Conservation (phyloP, 805 yeast genomes). For the Schwanniomyces polymorphus region DNA sequence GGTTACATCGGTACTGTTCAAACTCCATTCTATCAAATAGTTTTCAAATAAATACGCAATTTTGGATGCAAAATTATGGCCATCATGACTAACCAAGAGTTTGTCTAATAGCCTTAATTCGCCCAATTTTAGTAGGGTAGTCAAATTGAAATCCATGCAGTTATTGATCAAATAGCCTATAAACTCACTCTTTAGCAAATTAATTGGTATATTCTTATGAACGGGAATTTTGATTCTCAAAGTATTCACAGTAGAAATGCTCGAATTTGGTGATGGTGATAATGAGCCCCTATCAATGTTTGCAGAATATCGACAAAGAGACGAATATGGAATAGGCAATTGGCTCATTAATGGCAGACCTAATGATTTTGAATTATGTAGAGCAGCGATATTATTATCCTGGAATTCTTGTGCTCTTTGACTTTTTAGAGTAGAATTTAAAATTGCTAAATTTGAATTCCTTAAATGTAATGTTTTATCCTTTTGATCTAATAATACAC, state of each 20-base stretch:
- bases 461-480: slow-evolving; percentile 1
- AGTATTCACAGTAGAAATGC: slow-evolving; percentile 15
- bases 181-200: slow-evolving; percentile 26
- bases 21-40: slow-evolving; percentile 25
- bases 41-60: slow-evolving; percentile 35
- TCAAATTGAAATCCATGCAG: slow-evolving; percentile 21
- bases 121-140: slow-evolving; percentile 31
- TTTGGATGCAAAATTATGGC: slow-evolving; percentile 2
- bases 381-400: background rate
- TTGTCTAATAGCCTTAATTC: slow-evolving; percentile 35
- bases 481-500: slow-evolving; percentile 5
- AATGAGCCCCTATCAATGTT: slow-evolving; percentile 4
- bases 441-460: slow-evolving; percentile 4
- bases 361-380: background rate
- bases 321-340: background rate
- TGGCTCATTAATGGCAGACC: background rate
- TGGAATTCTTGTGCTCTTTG: background rate
- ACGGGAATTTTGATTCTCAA: slow-evolving; percentile 14
- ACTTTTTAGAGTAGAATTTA: slow-evolving; percentile 6
- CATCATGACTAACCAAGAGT: slow-evolving; percentile 21
- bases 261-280: slow-evolving; percentile 21
- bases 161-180: slow-evolving; percentile 25
- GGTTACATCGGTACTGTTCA: slow-evolving; percentile 3
- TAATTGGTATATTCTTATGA: slow-evolving; percentile 20
- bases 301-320: background rate